Evolutionary conservation across 176 grass and related monocot species (phyloP).

Genomic region (Cenchrus purpureus): DNA sequence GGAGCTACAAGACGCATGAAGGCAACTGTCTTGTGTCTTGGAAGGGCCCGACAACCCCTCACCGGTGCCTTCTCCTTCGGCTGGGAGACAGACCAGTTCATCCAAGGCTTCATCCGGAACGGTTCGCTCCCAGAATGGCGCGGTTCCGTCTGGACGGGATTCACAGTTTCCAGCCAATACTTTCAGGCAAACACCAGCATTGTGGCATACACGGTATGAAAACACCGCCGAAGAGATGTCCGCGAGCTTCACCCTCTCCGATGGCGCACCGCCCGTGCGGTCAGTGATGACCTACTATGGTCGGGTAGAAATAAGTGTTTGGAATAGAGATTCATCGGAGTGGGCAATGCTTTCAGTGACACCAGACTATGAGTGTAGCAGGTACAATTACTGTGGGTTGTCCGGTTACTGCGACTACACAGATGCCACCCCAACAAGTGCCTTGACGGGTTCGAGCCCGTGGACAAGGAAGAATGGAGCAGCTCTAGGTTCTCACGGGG

Average conservation of each 20-base stretch:
- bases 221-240: background rate
- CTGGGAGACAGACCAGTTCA: slow-evolving; percentile 1
- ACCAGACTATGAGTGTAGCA: background rate
- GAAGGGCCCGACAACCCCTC: slow-evolving; percentile 40
- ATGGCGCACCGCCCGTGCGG: background rate
- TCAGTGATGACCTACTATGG: slow-evolving; percentile 15
- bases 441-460: slow-evolving; percentile 30
- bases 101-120: slow-evolving; percentile 1
- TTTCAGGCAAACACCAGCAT: background rate
- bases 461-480: slow-evolving; percentile 4
- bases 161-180: background rate
- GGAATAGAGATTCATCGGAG: slow-evolving; percentile 11
- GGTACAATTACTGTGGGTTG: background rate
- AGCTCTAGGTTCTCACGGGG: background rate
- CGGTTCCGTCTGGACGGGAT: background rate
- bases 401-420: slow-evolving; percentile 23
- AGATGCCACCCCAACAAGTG: slow-evolving; percentile 2
- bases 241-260: background rate
- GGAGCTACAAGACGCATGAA: background rate
- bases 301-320: background rate
- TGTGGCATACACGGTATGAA: background rate
- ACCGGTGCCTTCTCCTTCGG: slow-evolving; percentile 27
- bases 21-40: slow-evolving; percentile 26
- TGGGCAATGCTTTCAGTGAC: rapidly evolving
- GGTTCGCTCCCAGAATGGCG: slow-evolving; percentile 16